Base-by-base conservation (phyloP, 2,329 filamentous ascomycete species). In the Eutypella sp. region DNA sequence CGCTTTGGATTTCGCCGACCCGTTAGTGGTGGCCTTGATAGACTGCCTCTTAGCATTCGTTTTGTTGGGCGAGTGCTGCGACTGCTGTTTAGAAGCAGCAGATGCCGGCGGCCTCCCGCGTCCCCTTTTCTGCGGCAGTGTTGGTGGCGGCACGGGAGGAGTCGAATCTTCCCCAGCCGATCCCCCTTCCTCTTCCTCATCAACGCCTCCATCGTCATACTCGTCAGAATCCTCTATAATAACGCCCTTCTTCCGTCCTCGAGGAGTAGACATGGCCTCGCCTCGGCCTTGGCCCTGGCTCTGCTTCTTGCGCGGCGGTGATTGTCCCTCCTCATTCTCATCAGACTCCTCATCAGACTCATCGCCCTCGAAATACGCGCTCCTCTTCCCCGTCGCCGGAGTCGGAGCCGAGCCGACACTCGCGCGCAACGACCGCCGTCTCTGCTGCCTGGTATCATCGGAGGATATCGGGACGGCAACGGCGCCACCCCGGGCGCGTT, bases 301-400 rank as follows among this genome's bases (percentile, higher is more conserved):
- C 42, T 54, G 57, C 7, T 42, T 40, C 38, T 57, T 57, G 15
- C 49, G 51, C 20, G 56, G 53, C 2, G 52, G 53, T 2, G 39
- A 25, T 22, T 11, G 53, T 0, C 46, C 50, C n/a, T n/a, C n/a
- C n/a, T n/a, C n/a, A n/a, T n/a, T n/a, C n/a, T n/a, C n/a, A n/a
- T n/a, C n/a, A n/a, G n/a, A n/a, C n/a, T n/a, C n/a, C 1, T 49
- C 49, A 5, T 58, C 54, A 3, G 54, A 48, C 16, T 53, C 48
- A 16, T 59, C 55, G 20, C 49, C 58, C 47, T 77, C 75, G 55
- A 79, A 79, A 57, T 79, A 80, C 16, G 61, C 63, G 62, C 75
- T 79, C 64, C 70, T 78, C 52, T 69, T 64, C 18, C 52, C 58
- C 1, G 67, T 64, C 22, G 68, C 69, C n/a, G n/a, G n/a, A n/a